phyloP scores from a whole-genome alignment of 352 stramenopile species.

The Pythium phragmiticola region DNA sequence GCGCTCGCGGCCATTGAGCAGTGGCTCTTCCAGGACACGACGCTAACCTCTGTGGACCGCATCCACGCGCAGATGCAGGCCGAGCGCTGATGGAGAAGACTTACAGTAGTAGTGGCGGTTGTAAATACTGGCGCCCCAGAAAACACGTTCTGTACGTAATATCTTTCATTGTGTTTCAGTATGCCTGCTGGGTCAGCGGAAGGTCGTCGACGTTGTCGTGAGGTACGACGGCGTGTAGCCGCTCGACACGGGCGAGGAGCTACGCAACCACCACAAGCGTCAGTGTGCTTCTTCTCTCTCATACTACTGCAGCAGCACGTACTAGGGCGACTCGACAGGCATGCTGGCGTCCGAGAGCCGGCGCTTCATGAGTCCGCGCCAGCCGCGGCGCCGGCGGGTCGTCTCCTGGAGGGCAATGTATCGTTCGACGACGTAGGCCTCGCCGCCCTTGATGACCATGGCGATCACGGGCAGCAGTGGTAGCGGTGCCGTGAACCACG shows the following conservation, averaged over 20 bases:
- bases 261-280: not conserved
- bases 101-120: not conserved
- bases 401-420: conserved; percentile 84
- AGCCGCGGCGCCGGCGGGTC: conserved; percentile 64
- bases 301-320: not conserved
- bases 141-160: not conserved
- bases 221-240: conserved; percentile 11
- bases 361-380: conserved; percentile 83
- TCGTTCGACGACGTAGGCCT: conserved; percentile 67
- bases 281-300: not conserved
- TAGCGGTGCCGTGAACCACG: conserved; percentile 76
- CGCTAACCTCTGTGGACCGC: conserved; percentile 11
- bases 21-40: conserved; percentile 43
- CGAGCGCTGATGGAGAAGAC: conserved; percentile 15
- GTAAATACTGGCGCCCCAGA: not conserved
- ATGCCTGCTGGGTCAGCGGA: not conserved
- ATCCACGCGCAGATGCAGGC: conserved; percentile 24
- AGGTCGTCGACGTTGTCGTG: not conserved
- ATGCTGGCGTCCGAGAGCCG: conserved; percentile 76
- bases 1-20: conserved; percentile 47
- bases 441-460: conserved; percentile 62
- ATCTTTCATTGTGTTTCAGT: not conserved
- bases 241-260: conserved; percentile 15
- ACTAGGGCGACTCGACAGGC: conserved; percentile 57
- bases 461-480: conserved; percentile 67